These are phyloP conservation scores for Cryphonectria nitschkei DNA, from an alignment of 2,329 filamentous ascomycete species.

Conservation along the genomic window DNA sequence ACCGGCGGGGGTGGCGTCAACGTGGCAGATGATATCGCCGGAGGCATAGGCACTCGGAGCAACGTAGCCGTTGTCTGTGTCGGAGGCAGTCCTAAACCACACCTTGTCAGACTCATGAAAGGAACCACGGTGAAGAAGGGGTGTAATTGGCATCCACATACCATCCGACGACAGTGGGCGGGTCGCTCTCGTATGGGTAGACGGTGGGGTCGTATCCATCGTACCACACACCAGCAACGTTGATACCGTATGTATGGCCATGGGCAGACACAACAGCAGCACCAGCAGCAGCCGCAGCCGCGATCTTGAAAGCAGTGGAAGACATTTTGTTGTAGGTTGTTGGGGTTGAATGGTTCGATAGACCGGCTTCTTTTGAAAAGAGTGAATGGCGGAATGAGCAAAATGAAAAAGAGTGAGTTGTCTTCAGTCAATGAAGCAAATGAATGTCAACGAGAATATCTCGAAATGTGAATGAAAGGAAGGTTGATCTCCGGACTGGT, in stretches of 20 bases:
- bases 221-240: conserved; percentile 37
- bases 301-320: conserved; percentile 15
- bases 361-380: conserved; percentile 21
- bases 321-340: conserved; percentile 18
- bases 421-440: conserved; percentile 31
- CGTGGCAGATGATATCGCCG: conserved; percentile 44
- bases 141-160: background rate
- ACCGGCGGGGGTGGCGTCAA: conserved; percentile 37
- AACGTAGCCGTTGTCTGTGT: conserved; percentile 45
- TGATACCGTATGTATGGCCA: conserved; percentile 38
- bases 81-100: conserved; percentile 21
- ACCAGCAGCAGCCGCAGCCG: conserved; percentile 26
- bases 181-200: conserved; percentile 33
- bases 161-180: conserved; percentile 31
- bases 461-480: conserved; percentile 18
- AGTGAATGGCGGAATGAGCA: background rate
- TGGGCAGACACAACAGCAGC: conserved; percentile 35
- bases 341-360: conserved; percentile 9
- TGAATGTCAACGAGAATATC: conserved; percentile 21
- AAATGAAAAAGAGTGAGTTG: background rate
- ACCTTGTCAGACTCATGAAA: background rate
- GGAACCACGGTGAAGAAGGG: background rate
- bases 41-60: conserved; percentile 38
- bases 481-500: conserved; percentile 4
- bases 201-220: conserved; percentile 32